Evolutionary conservation across 116 monocot species (phyloP).

Genomic region (Dioscorea cayenensis): DNA sequence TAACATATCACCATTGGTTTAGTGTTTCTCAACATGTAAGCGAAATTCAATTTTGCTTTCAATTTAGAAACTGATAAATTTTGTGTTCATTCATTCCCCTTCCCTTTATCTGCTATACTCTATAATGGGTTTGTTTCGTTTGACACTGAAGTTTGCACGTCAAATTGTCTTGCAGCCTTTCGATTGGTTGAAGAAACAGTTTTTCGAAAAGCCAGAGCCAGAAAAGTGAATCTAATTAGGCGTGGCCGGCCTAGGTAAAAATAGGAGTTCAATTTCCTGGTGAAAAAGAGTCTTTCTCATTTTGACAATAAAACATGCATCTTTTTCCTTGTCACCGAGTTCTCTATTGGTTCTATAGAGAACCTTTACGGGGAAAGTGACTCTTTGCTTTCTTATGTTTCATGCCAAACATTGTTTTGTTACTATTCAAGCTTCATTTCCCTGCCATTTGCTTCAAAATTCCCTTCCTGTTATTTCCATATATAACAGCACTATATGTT

Average conservation of each 20-base stretch:
- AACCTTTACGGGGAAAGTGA: background rate
- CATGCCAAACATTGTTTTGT: background rate
- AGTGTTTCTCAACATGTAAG: no score
- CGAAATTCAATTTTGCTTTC: no score
- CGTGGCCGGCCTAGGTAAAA: background rate
- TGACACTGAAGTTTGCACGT: background rate
- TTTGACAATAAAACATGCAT: background rate
- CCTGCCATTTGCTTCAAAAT: background rate
- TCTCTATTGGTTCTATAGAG: background rate
- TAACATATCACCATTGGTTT: no score
- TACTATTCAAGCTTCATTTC: background rate
- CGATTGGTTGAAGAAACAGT: conserved; percentile 59
- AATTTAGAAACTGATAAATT: no score
- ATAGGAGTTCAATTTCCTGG: background rate
- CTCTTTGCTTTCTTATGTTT: background rate
- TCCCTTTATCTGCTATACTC: no score
- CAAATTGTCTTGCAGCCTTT: conserved; percentile 35
- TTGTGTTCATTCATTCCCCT: no score
- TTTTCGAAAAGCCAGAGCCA: conserved; percentile 44
- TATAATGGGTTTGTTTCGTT: background rate
- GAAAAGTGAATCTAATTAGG: conserved; percentile 15
- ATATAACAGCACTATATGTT: background rate
- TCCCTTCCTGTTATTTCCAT: background rate
- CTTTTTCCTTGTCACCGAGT: background rate
- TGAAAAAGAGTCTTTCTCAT: background rate